Evolutionary conservation across 2,329 filamentous ascomycete species (phyloP), one percentile per base, ranked within the genome.

Genomic region (Aspergillus costaricaensis): DNA sequence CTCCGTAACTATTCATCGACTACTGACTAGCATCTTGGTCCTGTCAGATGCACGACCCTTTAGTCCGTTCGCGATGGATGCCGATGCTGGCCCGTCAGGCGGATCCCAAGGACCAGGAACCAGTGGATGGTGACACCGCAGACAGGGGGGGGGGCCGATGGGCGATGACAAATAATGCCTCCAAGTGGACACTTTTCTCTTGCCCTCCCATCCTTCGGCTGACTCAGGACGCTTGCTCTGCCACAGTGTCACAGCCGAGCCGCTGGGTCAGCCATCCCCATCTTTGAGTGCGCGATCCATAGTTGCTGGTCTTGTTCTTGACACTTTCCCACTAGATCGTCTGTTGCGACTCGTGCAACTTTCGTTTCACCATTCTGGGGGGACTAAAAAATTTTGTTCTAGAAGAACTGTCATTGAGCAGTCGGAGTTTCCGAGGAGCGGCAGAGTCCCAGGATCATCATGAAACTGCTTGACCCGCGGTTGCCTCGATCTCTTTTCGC

Each of bases 31-130:
- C 32, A 36, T 36, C 32, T 14, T 14, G 12, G 10, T 15, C 32
- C 41, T 44, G 41, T 44, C 41, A 44, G 21, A 39, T 55, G 52
- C 52, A 55, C 52, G 52, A 44, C 39, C 47, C 47, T 48, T 23
- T 23, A 48, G 21, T 21, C 14, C 23, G 44, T 14, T 21, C 44
- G 52, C 52, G 15, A 55, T 39, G 39, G 39, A 39, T 21, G 50
- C 50, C 50, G 50, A 53, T n/a, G 19, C 38, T 21, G 25, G 38
- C 52, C 38, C 25, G 38, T 44, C 32, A 19, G 38, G 52, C 52
- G 52, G 52, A 55, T 55, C 52, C 52, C 52, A 55, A 47, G 39
- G 43, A 55, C 52, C 52, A 21, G 52, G 52, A 44, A 55, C 52
- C 52, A 47, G n/a, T 30, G 39, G 38, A 41, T 15, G 51, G 52